Evolutionary conservation across 352 stramenopile genomes (phyloP), one percentile per base, ranked within the genome.

Genomic region (Pythium biforme): DNA sequence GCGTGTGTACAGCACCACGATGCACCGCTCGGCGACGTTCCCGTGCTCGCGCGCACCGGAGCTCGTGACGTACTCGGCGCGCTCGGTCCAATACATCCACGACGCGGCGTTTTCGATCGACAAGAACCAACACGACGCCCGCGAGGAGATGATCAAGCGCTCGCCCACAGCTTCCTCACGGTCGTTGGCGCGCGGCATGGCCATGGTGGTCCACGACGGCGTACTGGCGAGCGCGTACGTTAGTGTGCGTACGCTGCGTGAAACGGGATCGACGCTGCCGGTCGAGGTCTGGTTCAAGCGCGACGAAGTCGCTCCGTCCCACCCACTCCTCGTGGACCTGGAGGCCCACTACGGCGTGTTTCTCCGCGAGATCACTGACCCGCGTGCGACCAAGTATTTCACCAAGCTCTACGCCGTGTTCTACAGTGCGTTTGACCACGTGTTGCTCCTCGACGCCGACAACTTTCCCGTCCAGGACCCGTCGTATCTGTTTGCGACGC

Each of bases 331-430:
- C 14, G 60, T 60, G 25, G 55, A 68, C 7, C 59, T 92, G 3
- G 68, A 70, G 22, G 20, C 26, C 6, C 49, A 70, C 3, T 74
- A 87, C 59, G 73, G 68, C 34, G 73, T 69, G 7, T 83, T 72
- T 46, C 53, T 93, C 52, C 81, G 84, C 10, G 73, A 86, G 67
- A 86, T 93, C 53, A 50, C 66, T n/a, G 80, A 92, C 62, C 27
- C 59, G 22, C 53, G 63, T 41, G 81, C 77, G 9, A 76, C 64
- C n/a, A 62, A 54, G 34, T 94, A 80, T 58, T 87, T 85, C 57
- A 86, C 83, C 37, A 94, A 94, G 68, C 75, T 86, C 15, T 77
- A 91, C 63, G 84, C 82, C 0, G 61, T 90, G 9, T 88, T 81
- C 47, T 89, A 92, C 79, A 86, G 69, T 23, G 73, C 81, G 7